Base-by-base conservation (phyloP, 257 asterid genomes). In the Nicotiana obtusifolia region DNA sequence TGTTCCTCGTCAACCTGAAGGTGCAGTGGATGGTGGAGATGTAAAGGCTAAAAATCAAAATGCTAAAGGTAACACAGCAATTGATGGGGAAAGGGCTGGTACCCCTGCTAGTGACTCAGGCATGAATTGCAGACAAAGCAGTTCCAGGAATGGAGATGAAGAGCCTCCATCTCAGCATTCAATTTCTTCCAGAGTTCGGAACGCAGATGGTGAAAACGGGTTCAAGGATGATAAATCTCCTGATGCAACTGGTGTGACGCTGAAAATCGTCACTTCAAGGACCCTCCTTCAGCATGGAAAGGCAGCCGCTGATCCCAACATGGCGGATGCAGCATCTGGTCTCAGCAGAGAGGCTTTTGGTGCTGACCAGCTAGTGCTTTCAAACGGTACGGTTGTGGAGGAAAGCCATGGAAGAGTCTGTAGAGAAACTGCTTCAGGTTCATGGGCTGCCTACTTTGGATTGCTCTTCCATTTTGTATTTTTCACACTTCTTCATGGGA, bases 1-100 rank as follows among this genome's bases (percentile, higher is more conserved):
- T 68, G 82, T 90, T 86, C 90, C 91, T 86, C 59, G 89, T 47
- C 91, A 81, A 78, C 86, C 89, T 84, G 85, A 66, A 33, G 83
- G 59, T 67, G 82, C 83, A 28, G 90, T 79, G 83, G 93, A 87
- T 79, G 81, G 85, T 61, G 87, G 86, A 77, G 83, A 83, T 84
- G 83, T 61, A 80, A 82, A 83, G 82, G 84, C 67, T 64, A 84
- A 64, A 79, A 64, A 84, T 82, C 81, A 82, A 64, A 67, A 69
- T 86, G 80, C 79, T 81, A 81, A 84, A 75, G 84, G 59, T 82
- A 76, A 71, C 82, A 81, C 82, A 13, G 69, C 52, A 80, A 57
- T 37, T 59, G 84, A 41, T 76, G 88, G 88, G 80, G 91, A 90
- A 84, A 84, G 82, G 78, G 86, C 79, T 77, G 59, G 69, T 69